Conservation (phyloP, 495 filamentous ascomycete genomes). For the Stereocaulon alpinum region DNA sequence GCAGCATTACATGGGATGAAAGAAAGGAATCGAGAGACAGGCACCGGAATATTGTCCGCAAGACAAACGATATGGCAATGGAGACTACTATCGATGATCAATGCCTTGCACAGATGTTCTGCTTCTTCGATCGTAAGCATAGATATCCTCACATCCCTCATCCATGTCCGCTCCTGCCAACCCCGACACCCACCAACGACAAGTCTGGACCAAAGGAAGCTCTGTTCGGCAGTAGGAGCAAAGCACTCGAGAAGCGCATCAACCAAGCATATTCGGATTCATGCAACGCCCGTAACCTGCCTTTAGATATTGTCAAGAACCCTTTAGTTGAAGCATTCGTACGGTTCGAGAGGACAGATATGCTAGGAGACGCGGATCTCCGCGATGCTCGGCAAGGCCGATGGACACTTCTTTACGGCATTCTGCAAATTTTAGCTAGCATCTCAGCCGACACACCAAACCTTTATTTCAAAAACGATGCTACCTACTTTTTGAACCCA, state of each 20-base stretch:
- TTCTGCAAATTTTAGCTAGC: slow-evolving; percentile 54
- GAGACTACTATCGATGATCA: neutral
- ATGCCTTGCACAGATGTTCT: neutral
- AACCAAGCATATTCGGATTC: slow-evolving; percentile 53
- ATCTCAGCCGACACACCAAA: slow-evolving; percentile 52
- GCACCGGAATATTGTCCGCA: too few species aligned
- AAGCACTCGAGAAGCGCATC: slow-evolving; percentile 26
- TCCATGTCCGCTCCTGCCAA: too few species aligned
- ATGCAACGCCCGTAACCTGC: slow-evolving; percentile 51
- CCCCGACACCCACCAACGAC: too few species aligned
- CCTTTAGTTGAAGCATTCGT: slow-evolving; percentile 48
- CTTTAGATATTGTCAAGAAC: slow-evolving; percentile 27
- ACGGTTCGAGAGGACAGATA: slow-evolving; percentile 49
- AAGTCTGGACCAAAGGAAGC: too few species aligned
- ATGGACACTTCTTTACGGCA: slow-evolving; percentile 61
- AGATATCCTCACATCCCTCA: too few species aligned
- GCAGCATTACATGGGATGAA: slow-evolving; percentile 50
- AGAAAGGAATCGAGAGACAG: slow-evolving; percentile 1
- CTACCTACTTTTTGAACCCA: slow-evolving; percentile 54
- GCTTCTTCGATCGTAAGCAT: too few species aligned
- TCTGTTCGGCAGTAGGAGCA: neutral
- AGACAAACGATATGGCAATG: too few species aligned
- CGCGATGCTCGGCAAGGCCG: slow-evolving; percentile 48
- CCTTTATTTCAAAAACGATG: slow-evolving; percentile 43
- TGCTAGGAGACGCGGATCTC: slow-evolving; percentile 36